phyloP scores from a whole-genome alignment of 108 stramenopile species.

The Skeletonema grethae region DNA sequence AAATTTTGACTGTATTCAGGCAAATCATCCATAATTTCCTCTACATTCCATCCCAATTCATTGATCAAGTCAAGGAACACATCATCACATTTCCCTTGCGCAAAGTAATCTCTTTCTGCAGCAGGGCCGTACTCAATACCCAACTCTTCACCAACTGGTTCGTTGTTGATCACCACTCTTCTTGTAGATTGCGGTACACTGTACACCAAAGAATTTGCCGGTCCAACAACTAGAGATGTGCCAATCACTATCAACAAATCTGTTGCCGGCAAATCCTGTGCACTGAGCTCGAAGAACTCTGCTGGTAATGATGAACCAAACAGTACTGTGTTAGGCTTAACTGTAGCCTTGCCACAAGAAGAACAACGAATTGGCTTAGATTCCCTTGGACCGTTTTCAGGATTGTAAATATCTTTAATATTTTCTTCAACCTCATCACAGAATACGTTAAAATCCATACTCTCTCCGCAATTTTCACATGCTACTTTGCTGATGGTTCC shows the following conservation, averaged over 20 bases:
- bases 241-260: constrained; percentile 79
- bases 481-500: constrained; percentile 61
- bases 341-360: constrained; percentile 53
- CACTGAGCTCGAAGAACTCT: constrained; percentile 55
- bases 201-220: constrained; percentile 67
- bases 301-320: constrained; percentile 68
- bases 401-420: constrained; percentile 75
- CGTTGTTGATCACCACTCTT: constrained; percentile 61
- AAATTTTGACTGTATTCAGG: constrained; percentile 29
- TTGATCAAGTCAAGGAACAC: constrained; percentile 58
- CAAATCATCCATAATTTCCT: constrained; percentile 21
- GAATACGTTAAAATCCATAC: constrained; percentile 49
- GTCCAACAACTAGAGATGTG: constrained; percentile 72
- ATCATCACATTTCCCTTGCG: constrained; percentile 60
- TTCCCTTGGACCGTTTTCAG: constrained; percentile 34
- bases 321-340: constrained; percentile 81
- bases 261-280: constrained; percentile 55
- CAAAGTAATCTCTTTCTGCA: constrained; percentile 59
- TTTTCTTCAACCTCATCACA: constrained; percentile 47
- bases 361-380: constrained; percentile 58
- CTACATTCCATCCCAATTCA: constrained; percentile 63
- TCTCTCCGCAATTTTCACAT: constrained; percentile 71
- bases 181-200: constrained; percentile 40
- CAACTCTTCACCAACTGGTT: constrained; percentile 59
- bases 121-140: constrained; percentile 51